Percentiles rank a stretch among this genome's conserved stretches.
These are phyloP conservation scores for Cercophora scortea DNA, from an alignment of 495 filamentous ascomycete species.

Conservation along the genomic window DNA sequence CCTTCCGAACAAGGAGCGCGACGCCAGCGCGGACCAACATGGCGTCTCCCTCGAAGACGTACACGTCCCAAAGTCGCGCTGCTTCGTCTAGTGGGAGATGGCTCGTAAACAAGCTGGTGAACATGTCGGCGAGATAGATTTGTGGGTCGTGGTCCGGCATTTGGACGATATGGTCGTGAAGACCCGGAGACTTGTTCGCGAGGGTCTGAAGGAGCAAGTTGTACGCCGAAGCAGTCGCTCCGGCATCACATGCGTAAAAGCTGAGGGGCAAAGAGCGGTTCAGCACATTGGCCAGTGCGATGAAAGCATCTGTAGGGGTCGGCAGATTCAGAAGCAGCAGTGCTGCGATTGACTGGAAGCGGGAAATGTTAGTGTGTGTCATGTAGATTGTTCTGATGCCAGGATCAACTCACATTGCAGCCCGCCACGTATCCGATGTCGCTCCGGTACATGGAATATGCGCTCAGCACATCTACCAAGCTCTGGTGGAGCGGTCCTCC, in stretches of 20 bases:
- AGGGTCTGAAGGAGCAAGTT: constrained; percentile 63
- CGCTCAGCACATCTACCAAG: constrained; percentile 73
- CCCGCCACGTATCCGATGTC: constrained; percentile 89
- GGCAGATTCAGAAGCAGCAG: constrained; percentile 80
- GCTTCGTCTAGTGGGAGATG: constrained; percentile 60
- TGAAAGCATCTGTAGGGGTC: constrained; percentile 63
- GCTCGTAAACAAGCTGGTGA: constrained; percentile 46
- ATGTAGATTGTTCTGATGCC: too few species aligned
- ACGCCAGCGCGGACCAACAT: constrained; percentile 73
- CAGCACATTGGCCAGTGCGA: constrained; percentile 76
- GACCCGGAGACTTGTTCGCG: constrained; percentile 58
- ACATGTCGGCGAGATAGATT: constrained; percentile 43
- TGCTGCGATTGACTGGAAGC: constrained; percentile 64
- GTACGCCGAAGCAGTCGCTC: constrained; percentile 65
- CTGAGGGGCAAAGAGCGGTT: constrained; percentile 84
- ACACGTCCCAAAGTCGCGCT: constrained; percentile 84
- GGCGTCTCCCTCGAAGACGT: constrained; percentile 86
- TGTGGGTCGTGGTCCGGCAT: constrained; percentile 37
- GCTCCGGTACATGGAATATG: constrained; percentile 87
- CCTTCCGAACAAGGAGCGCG: constrained; percentile 50
- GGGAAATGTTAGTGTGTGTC: constrained; percentile 9
- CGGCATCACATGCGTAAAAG: constrained; percentile 72
- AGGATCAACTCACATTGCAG: constrained; percentile 56
- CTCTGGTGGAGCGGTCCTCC: constrained; percentile 67
- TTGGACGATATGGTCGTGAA: constrained; percentile 59